phyloP scores from a whole-genome alignment of 192 early-diverging fungal species.

The Backusella westeae region DNA sequence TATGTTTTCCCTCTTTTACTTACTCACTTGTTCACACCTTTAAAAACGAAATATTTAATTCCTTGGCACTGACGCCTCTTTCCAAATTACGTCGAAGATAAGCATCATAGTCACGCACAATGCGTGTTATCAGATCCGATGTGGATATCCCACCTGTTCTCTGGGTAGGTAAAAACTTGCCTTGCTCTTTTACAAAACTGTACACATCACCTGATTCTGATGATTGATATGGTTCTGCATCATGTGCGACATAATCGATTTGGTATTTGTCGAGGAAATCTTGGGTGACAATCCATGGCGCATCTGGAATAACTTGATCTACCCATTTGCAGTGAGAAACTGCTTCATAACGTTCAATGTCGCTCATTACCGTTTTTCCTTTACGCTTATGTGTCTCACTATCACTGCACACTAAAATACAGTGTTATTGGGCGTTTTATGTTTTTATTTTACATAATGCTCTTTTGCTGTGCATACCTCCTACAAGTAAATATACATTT shows the following conservation, averaged over 20 bases:
- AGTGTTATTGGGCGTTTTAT: background rate
- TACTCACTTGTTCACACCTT: constrained; percentile 44
- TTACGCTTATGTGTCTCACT: constrained; percentile 71
- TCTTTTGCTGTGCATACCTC: constrained; percentile 34
- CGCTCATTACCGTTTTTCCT: constrained; percentile 80
- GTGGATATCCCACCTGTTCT: constrained; percentile 82
- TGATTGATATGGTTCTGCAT: constrained; percentile 77
- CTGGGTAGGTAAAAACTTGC: constrained; percentile 60
- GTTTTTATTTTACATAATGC: background rate
- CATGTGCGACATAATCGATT: constrained; percentile 85
- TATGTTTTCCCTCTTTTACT: background rate
- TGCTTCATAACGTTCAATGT: constrained; percentile 76
- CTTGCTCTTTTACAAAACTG: constrained; percentile 76
- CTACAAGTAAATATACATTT: constrained; percentile 70
- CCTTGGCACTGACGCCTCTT: constrained; percentile 76
- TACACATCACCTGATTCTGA: constrained; percentile 76
- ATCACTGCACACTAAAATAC: constrained; percentile 62
- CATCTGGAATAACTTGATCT: constrained; percentile 70
- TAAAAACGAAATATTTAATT: constrained; percentile 77
- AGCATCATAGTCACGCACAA: constrained; percentile 82
- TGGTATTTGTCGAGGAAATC: constrained; percentile 72
- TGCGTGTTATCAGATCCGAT: constrained; percentile 80
- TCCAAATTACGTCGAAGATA: constrained; percentile 83
- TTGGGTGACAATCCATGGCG: constrained; percentile 77
- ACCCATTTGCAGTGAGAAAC: constrained; percentile 84